Evolutionary conservation across 208 protist species (phyloP).

Genomic region (Trypanosoma rangeli): DNA sequence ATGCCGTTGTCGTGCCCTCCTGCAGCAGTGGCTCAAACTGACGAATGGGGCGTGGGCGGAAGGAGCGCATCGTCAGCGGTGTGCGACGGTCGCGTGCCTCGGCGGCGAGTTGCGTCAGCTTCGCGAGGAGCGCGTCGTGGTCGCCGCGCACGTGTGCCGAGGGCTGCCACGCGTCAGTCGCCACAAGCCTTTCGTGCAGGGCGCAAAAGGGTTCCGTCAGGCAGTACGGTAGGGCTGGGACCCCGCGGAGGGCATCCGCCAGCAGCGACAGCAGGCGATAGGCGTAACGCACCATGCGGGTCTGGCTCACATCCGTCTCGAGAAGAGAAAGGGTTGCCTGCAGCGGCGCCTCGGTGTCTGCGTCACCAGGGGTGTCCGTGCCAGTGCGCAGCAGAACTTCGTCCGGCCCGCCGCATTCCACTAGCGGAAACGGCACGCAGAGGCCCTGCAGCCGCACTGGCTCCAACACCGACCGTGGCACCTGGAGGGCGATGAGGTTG

Average conservation of each 20-base stretch:
- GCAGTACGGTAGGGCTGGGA: slow-evolving; percentile 59
- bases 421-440: slow-evolving; percentile 56
- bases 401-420: slow-evolving; percentile 44
- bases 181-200: slow-evolving; percentile 42
- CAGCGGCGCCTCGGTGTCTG: slow-evolving; percentile 8
- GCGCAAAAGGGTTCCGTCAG: slow-evolving; percentile 45
- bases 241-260: slow-evolving; percentile 40
- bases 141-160: slow-evolving; percentile 35
- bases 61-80: slow-evolving; percentile 81
- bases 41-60: slow-evolving; percentile 80
- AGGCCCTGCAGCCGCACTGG: slow-evolving; percentile 59
- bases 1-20: slow-evolving; percentile 46
- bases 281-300: slow-evolving; percentile 51
- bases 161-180: slow-evolving; percentile 32
- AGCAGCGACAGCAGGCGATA: slow-evolving; percentile 60
- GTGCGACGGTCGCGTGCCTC: slow-evolving; percentile 47
- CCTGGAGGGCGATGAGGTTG: slow-evolving; percentile 75
- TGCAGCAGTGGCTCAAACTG: slow-evolving; percentile 83
- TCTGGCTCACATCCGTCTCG: slow-evolving; percentile 30
- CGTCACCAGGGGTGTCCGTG: background rate
- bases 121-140: slow-evolving; percentile 44
- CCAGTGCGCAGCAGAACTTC: slow-evolving; percentile 16
- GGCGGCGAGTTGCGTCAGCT: slow-evolving; percentile 25
- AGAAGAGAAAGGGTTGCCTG: slow-evolving; percentile 35
- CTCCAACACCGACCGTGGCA: slow-evolving; percentile 54